Evolutionary conservation across 306 rosid species (phyloP).

Genomic region (Prunus armeniaca): DNA sequence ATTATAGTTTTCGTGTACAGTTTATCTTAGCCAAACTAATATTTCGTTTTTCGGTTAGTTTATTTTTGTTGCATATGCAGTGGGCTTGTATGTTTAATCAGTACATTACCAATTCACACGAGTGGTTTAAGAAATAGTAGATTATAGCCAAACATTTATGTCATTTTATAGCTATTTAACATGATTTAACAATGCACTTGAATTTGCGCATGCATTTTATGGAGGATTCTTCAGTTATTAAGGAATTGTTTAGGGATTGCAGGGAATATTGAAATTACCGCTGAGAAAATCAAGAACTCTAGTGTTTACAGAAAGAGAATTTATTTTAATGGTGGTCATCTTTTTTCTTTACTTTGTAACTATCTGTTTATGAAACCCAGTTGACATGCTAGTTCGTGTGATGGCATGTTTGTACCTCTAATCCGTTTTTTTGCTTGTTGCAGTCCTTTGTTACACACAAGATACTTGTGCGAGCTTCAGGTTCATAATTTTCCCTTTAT

Average conservation of each 20-base stretch:
- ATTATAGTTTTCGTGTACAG: background rate
- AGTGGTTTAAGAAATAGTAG: background rate
- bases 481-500: slow-evolving; percentile 31
- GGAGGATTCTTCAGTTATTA: too few species aligned
- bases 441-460: slow-evolving; percentile 90
- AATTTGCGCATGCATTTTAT: too few species aligned
- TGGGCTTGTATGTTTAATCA: background rate
- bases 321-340: too few species aligned
- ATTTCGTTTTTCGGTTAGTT: background rate
- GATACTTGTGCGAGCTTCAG: slow-evolving; percentile 65
- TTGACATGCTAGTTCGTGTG: background rate
- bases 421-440: slow-evolving; percentile 22
- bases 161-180: too few species aligned
- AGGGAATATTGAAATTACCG: background rate
- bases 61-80: background rate
- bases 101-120: background rate
- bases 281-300: background rate
- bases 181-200: too few species aligned
- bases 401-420: slow-evolving; percentile 24
- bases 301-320: too few species aligned
- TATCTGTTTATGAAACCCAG: background rate
- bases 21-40: background rate
- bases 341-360: background rate
- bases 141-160: too few species aligned
- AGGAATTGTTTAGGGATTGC: background rate